Base-by-base conservation (phyloP, 768 basidiomycete species). In the Phanerodontia chrysosporium region DNA sequence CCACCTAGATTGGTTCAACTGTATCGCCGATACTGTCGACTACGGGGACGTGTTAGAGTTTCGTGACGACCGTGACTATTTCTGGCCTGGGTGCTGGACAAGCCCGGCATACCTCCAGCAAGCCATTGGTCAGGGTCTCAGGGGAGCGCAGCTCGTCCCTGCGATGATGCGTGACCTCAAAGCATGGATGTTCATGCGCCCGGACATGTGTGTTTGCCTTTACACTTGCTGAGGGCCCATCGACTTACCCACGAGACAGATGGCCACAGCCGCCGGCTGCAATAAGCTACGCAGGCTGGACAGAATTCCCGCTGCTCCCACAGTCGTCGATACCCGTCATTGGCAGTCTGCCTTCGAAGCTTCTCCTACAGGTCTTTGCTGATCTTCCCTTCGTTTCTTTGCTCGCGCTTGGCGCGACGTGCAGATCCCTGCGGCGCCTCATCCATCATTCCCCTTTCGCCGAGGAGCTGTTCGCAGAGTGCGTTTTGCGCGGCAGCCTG, bases 121-220 rank as follows among this genome's bases (percentile, higher is more conserved):
- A 9, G 55, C 55, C 30, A n/a, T 57, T 1, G 28, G n/a, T 2
- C 22, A 24, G 12, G 55, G 55, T n/a, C 16, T 57, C 9, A 24
- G 46, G 1, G 55, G 45, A 1, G 42, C 27, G 9, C 25, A 48
- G 7, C 42, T 57, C 3, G 3, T 57, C 25, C 55, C 55, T 24
- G 55, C 55, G 8, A 6, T 57, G 27, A 32, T 57, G 45, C 45
- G 27, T 2, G 55, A 57, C 46, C 14, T 27, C 10, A 44, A 45
- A 18, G 45, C 30, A 7, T 57, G 55, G 55, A 57, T 57, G 55
- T 57, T 57, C 46, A 49, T 57, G 55, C 44, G 55, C 4, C 55
- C 55, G 1, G 44, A 57, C 46, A 49, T 57, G 55, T 57, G 25
- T 10, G 1, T 45, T 13, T 8, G 24, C 21, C 21, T n/a, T n/a